Conservation (phyloP, 352 stramenopile genomes). For the Phytophthora hibernalis region DNA sequence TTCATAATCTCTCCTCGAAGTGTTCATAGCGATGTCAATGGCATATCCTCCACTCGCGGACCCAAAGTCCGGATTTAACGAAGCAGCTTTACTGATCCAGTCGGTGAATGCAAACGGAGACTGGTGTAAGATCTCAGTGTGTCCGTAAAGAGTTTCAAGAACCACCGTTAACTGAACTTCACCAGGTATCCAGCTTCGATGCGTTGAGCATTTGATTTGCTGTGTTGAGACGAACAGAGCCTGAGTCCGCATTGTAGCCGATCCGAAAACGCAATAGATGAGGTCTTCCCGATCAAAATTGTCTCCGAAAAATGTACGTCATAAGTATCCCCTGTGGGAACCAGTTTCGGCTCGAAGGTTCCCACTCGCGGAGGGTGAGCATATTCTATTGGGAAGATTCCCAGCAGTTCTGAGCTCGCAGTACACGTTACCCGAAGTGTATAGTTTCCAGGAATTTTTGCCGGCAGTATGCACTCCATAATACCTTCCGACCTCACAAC, state of each 20-base stretch:
- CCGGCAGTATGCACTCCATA: conserved; percentile 37
- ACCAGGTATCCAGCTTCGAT: conserved; percentile 6
- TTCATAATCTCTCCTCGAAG: conserved; percentile 13
- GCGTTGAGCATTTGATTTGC: conserved; percentile 38
- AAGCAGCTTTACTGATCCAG: conserved; percentile 5
- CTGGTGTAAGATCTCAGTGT: conserved; percentile 31
- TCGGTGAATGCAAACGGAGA: conserved; percentile 30
- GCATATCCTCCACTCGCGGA: conserved; percentile 34
- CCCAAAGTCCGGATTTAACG: conserved; percentile 37
- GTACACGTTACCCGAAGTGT: conserved; percentile 40
- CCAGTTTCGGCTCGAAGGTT: conserved; percentile 21
- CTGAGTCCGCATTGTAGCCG: conserved; percentile 8
- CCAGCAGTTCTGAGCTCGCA: conserved; percentile 4
- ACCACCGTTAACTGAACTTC: conserved; percentile 28
- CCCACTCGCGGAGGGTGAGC: conserved; percentile 22
- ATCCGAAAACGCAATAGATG: conserved; percentile 43
- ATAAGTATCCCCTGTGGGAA: conserved; percentile 25
- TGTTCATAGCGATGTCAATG: conserved; percentile 27
- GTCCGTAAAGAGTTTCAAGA: conserved; percentile 17
- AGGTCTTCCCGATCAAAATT: conserved; percentile 32
- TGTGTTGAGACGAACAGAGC: conserved; percentile 31
- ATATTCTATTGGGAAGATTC: conserved; percentile 39
- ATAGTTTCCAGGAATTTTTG: conserved; percentile 45
- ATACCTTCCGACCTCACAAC: conserved; percentile 33
- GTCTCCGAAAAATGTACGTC: conserved; percentile 35